Base-by-base conservation (phyloP, 2,329 filamentous ascomycete species). In the Colletotrichum euphorbiae region DNA sequence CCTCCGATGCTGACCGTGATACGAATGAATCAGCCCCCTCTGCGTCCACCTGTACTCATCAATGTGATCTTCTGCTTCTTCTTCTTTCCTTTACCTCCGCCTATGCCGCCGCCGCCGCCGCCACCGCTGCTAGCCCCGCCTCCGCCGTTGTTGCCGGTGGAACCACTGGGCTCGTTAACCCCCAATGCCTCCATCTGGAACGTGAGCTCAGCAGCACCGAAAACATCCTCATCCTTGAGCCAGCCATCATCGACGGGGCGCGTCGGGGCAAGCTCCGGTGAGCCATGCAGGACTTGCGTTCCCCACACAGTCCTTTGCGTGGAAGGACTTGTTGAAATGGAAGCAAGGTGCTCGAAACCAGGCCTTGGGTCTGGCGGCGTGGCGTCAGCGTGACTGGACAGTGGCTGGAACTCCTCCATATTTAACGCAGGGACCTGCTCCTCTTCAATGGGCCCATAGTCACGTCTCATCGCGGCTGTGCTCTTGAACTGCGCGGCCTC, bases 231-330 rank as follows among this genome's bases (percentile, higher is more conserved):
- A 2, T 90, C 93, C 73, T 92, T 90, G 15, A 95, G 82, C 94
- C 94, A 98, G 0, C 94, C 95, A 76, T 98, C 94, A 70, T 94
- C 89, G 1, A 79, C 69, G 3, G 84, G 76, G 28, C 65, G 55
- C 2, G 42, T 21, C 6, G 61, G 52, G 31, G 79, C 79, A 31
- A 89, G 74, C 11, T 87, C 85, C 2, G 90, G 88, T 3, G 88
- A 90, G 1, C 80, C 81, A 0, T 89, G 82, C 3, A 97, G 81
- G 0, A 87, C 89, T 3, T 87, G 85, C 0, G 95, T 98, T n/a
- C 95, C 95, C 95, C 95, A 98, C 0, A 98, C 93, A 0, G 95
- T 98, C 70, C 89, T 90, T 45, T 87, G 83, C 0, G 89, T 88
- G 6, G 89, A 90, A 0, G 94, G 94, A 70, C 92, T 97, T 1